Base-by-base conservation (phyloP, 2,329 filamentous ascomycete species). In the Teratosphaeria nubilosa region DNA sequence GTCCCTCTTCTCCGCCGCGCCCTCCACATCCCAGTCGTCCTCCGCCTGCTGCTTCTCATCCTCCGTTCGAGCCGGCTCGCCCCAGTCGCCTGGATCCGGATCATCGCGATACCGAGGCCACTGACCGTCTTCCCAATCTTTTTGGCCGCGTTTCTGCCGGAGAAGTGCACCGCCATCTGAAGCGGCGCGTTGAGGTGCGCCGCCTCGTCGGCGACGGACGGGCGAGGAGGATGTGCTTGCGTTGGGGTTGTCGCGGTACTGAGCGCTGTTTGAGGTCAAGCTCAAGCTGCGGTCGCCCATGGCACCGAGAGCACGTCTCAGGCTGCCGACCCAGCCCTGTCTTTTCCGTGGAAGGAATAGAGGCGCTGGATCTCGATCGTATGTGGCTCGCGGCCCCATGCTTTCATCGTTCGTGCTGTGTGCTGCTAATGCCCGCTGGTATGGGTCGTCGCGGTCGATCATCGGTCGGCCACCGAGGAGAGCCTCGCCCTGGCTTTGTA, bases 401-500 rank as follows among this genome's bases (percentile, higher is more conserved):
- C 24, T 24, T 11, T 32, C 20, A 5, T 48, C 37, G 6, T 62
- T 60, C 20, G 56, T 56, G 54, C 51, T 60, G 31, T 65, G 62
- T 13, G 66, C 65, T 3, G 68, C 67, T 25, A 69, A 53, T 9
- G 69, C 69, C 16, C 67, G 62, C 20, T 64, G 65, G 54, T 69
- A 71, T 0, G 67, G 69, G 56, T 70, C 68, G 57, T 71, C 66
- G 56, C 55, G 71, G 67, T 61, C 74, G 61, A 30, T 37, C 24
- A 70, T 69, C 2, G 74, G 65, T 10, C 67, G 68, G 4, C 77
- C 76, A 4, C 76, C 76, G 27, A 84, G 75, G 1, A 83, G 72
- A 2, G 75, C 74, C 55, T 81, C 76, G 14, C 78, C 78, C 68
- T 83, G 80, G 16, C 74, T 73, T 65, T 79, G 79, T 2, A 78